phyloP scores from a whole-genome alignment of 805 yeast genomes.

The Candida schatavii region DNA sequence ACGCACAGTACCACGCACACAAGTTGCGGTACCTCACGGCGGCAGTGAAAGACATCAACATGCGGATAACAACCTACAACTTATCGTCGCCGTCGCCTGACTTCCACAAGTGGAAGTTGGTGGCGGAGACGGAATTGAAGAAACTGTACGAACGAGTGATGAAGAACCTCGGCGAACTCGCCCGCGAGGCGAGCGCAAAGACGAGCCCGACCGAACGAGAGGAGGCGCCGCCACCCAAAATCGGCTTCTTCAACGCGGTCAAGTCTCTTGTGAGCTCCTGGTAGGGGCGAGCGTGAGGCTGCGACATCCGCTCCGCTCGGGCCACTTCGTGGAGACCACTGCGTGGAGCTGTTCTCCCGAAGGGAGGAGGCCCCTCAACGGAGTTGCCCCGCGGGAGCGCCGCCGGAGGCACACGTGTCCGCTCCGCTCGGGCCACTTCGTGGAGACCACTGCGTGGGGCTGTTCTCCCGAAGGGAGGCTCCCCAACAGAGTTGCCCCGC shows the following conservation, averaged over 20 bases:
- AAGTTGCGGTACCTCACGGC: conserved; percentile 1
- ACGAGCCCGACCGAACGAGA: conserved; percentile 9
- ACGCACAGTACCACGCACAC: not conserved
- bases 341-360: not conserved
- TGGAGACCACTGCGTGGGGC: not conserved
- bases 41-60: conserved; percentile 1
- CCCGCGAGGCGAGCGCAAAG: conserved; percentile 11
- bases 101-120: conserved; percentile 38
- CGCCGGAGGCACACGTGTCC: too few relatives aligned
- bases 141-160: conserved; percentile 16
- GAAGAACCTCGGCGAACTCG: conserved; percentile 10
- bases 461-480: not conserved
- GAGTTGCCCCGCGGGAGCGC: not conserved
- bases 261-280: conserved; percentile 1
- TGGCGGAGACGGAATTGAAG: conserved; percentile 23
- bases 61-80: conserved; percentile 22
- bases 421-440: too few relatives aligned
- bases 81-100: conserved; percentile 36
- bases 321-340: too few relatives aligned
- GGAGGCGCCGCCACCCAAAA: conserved; percentile 7
- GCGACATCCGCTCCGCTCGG: too few relatives aligned
- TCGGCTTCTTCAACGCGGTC: conserved; percentile 1
- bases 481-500: too few relatives aligned
- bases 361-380: not conserved
- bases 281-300: not conserved